phyloP scores from a whole-genome alignment of 1,284 basidiomycete species.

The Trichosporon ovoides region DNA sequence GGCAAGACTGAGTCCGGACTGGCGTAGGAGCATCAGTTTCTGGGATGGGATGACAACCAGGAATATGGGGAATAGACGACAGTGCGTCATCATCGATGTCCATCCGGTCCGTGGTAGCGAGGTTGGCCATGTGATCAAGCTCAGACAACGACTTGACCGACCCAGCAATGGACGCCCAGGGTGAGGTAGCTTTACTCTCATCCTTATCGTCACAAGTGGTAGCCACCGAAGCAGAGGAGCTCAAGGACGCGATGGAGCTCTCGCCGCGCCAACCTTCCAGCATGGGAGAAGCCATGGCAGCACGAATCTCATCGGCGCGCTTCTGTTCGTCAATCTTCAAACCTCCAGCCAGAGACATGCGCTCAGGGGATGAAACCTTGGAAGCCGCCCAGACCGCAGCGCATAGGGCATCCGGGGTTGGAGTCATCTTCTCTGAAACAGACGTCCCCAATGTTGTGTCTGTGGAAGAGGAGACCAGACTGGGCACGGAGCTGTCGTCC shows the following conservation, averaged over 20 bases:
- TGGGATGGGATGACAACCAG: neutral
- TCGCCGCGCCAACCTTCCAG: constrained; percentile 20
- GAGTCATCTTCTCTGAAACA: constrained; percentile 4
- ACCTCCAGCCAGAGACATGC: constrained; percentile 6
- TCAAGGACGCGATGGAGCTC: constrained; percentile 14
- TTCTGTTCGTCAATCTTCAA: constrained; percentile 17
- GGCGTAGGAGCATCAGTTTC: constrained; percentile 9
- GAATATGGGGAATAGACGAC: constrained; percentile 12
- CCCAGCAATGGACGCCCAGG: constrained; percentile 16
- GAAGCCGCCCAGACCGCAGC: constrained; percentile 19
- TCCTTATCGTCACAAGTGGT: constrained; percentile 15
- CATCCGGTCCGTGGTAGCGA: constrained; percentile 32
- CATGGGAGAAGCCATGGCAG: constrained; percentile 39
- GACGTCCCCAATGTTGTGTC: constrained; percentile 24
- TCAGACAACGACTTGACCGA: constrained; percentile 26
- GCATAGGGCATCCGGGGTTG: constrained; percentile 9
- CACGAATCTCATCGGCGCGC: constrained; percentile 30
- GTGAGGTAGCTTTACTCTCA: constrained; percentile 17
- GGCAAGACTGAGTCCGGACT: constrained; percentile 36
- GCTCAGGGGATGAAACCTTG: constrained; percentile 1
- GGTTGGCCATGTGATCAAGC: constrained; percentile 28
- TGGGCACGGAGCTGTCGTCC: constrained; percentile 25
- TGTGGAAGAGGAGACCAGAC: constrained; percentile 18
- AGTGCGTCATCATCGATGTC: constrained; percentile 28
- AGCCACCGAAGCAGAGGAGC: constrained; percentile 17